These are phyloP conservation scores for Phaffomyces opuntiae DNA, from an alignment of 805 yeast species.

Conservation along the genomic window DNA sequence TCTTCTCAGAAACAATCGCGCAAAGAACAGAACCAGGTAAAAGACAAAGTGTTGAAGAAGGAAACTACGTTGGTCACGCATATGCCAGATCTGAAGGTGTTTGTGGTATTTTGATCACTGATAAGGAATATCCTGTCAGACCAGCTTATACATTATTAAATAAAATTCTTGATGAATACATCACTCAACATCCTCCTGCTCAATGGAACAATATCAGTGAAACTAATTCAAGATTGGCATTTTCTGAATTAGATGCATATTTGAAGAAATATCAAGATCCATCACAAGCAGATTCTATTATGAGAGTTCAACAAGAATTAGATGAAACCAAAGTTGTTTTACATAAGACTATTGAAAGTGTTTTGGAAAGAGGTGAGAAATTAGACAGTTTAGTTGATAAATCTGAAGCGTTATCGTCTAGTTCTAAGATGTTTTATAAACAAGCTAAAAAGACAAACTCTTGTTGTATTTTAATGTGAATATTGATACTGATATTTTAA, in stretches of 20 bases:
- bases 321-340: conserved; percentile 96
- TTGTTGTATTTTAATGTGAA: conserved; percentile 64
- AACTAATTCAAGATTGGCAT: conserved; percentile 38
- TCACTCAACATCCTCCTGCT: conserved; percentile 68
- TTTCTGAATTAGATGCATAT: conserved; percentile 59
- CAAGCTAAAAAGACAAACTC: conserved; percentile 95
- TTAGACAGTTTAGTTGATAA: conserved; percentile 91
- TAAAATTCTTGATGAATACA: conserved; percentile 85
- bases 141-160: conserved; percentile 92
- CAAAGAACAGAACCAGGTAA: conserved; percentile 84
- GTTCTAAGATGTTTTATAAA: conserved; percentile 91
- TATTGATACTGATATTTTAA: too few relatives aligned
- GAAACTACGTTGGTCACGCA: conserved; percentile 81
- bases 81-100: conserved; percentile 86
- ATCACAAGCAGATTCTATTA: conserved; percentile 89
- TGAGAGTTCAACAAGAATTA: conserved; percentile 95
- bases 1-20: conserved; percentile 85
- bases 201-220: conserved; percentile 57
- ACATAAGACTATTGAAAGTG: conserved; percentile 92
- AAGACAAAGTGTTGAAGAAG: conserved; percentile 90
- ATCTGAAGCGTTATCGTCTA: conserved; percentile 83
- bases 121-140: conserved; percentile 92
- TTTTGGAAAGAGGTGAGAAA: conserved; percentile 93
- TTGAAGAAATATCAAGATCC: conserved; percentile 92
- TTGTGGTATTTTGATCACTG: conserved; percentile 87